These are phyloP conservation scores for Limnomonas spitsbergensis DNA, from an alignment of 139 green algal genomes.

Conservation along the genomic window DNA sequence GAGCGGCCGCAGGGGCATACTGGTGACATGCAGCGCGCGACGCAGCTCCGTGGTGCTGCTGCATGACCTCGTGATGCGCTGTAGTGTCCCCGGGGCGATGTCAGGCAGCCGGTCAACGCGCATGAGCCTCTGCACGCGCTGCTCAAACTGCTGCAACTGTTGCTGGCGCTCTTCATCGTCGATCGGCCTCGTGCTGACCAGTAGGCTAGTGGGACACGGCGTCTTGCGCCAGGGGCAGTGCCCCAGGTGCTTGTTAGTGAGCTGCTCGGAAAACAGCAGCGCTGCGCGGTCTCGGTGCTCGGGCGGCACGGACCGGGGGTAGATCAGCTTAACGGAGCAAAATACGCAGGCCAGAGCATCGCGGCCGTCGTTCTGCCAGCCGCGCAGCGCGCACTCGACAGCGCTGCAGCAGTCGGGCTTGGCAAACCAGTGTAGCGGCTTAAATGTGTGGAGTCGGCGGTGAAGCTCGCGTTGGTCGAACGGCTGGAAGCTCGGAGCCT, in stretches of 20 bases:
- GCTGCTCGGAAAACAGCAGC: neutral
- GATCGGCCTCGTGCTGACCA: neutral
- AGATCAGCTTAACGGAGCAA: constrained; percentile 57
- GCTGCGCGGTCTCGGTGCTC: neutral
- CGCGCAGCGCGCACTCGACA: constrained; percentile 57
- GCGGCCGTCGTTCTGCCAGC: constrained; percentile 51
- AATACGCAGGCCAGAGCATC: constrained; percentile 63
- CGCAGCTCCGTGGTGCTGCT: neutral
- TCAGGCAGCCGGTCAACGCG: neutral
- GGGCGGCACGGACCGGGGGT: constrained; percentile 31
- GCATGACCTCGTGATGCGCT: neutral
- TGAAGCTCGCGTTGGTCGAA: constrained; percentile 10
- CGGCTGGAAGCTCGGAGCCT: neutral
- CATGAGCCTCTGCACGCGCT: neutral
- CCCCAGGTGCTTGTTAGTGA: neutral
- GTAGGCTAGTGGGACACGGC: neutral
- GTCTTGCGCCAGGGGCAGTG: neutral
- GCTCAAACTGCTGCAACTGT: neutral
- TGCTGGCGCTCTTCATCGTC: neutral
- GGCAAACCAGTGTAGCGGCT: constrained; percentile 66
- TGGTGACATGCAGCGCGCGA: neutral
- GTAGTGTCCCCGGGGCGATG: neutral
- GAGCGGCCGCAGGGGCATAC: neutral
- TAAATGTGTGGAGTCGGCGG: constrained; percentile 60
- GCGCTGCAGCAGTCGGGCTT: constrained; percentile 47